Percentiles rank a stretch among this genome's conserved stretches.
Evolutionary conservation across 495 filamentous ascomycete genomes (phyloP).

Genomic region (Hyaloscypha variabilis): DNA sequence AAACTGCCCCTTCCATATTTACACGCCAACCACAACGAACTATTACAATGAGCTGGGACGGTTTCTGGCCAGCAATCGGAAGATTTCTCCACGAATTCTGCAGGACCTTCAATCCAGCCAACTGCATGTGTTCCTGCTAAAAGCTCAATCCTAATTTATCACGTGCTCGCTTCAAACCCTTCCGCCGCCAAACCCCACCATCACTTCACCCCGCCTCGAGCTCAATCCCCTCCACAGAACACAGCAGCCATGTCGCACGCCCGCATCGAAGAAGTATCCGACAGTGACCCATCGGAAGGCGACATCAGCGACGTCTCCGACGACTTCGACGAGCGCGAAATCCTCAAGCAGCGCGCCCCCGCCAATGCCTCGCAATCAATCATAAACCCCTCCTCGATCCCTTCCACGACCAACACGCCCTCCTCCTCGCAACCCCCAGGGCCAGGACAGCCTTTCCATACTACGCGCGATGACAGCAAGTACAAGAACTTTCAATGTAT

Average conservation of each 20-base stretch:
- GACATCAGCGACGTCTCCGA: constrained; percentile 61
- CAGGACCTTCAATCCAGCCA: constrained; percentile 8
- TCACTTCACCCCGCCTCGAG: constrained; percentile 7
- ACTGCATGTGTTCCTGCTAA: constrained; percentile 23
- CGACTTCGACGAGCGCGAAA: constrained; percentile 58
- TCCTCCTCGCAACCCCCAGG: background rate
- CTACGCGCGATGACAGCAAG: constrained; percentile 50
- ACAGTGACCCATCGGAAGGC: constrained; percentile 77
- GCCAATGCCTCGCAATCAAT: constrained; percentile 15
- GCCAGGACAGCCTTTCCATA: constrained; percentile 39
- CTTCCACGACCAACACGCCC: constrained; percentile 36
- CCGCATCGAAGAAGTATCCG: constrained; percentile 85
- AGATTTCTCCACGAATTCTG: constrained; percentile 9
- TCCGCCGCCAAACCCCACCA: constrained; percentile 13
- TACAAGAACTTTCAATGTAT: constrained; percentile 84
- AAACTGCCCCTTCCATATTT: background rate
- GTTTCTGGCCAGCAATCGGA: constrained; percentile 6
- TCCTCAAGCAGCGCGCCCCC: constrained; percentile 31
- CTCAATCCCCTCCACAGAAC: background rate
- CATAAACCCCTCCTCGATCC: constrained; percentile 35
- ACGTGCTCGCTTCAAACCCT: constrained; percentile 14
- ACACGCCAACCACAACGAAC: background rate
- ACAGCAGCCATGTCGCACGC: constrained; percentile 73
- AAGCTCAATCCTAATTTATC: background rate
- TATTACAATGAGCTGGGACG: constrained; percentile 7